Evolutionary conservation across 1,284 basidiomycete genomes (phyloP).

Genomic region (Porogramme epimiltina): DNA sequence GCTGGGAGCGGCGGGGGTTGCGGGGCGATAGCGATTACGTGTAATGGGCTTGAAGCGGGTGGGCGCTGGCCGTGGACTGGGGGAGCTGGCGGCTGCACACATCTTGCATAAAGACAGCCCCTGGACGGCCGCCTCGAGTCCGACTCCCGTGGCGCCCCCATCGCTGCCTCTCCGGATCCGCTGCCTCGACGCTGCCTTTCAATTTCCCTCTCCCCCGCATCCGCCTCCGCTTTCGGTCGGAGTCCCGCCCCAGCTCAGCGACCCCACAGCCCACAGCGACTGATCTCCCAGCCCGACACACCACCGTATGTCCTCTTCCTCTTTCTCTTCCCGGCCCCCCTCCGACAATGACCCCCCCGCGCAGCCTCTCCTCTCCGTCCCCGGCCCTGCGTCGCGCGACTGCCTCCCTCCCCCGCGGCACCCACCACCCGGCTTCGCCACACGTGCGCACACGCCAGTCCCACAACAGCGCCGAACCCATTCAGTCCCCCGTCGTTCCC

Average conservation of each 20-base stretch:
- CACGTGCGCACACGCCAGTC: slow-evolving; percentile 21
- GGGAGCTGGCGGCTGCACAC: too few species aligned
- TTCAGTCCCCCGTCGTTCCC: slow-evolving; percentile 25
- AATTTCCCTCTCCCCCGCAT: slow-evolving; percentile 26
- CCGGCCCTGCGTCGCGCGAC: slow-evolving; percentile 11
- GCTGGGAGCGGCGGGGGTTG: slow-evolving; percentile 7
- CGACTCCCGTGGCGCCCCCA: too few species aligned
- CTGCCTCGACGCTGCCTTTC: slow-evolving; percentile 19
- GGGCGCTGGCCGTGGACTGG: not conserved
- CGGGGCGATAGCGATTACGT: slow-evolving; percentile 13
- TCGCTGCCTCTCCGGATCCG: not conserved
- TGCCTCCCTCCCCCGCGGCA: slow-evolving; percentile 7
- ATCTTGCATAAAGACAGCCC: not conserved
- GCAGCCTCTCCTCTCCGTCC: slow-evolving; percentile 9
- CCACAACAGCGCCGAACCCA: slow-evolving; percentile 19
- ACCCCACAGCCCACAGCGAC: slow-evolving; percentile 11
- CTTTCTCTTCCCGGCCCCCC: slow-evolving; percentile 14
- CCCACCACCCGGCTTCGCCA: slow-evolving; percentile 17
- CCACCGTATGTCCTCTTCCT: slow-evolving; percentile 10
- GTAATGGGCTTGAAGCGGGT: not conserved
- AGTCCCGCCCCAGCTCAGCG: slow-evolving; percentile 31
- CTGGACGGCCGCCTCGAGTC: not conserved
- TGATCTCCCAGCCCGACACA: slow-evolving; percentile 6
- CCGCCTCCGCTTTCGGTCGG: slow-evolving; percentile 34
- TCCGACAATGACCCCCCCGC: slow-evolving; percentile 7